A percentile compares a stretch with the other conserved stretches of the same genome.
Evolutionary conservation across 768 basidiomycete species (phyloP).

Genomic region (Coprinellus aureogranulatus): DNA sequence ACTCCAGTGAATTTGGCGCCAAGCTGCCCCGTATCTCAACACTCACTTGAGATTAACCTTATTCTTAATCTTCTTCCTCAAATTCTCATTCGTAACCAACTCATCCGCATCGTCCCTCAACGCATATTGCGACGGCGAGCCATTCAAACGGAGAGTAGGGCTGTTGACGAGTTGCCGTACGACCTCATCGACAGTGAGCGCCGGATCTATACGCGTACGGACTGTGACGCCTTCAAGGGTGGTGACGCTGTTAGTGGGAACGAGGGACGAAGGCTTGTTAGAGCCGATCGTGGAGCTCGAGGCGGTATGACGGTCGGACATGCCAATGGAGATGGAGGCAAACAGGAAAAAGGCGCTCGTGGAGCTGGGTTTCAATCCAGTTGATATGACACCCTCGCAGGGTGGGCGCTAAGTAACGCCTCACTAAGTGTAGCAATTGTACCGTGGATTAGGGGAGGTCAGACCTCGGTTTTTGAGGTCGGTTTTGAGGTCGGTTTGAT

Average conservation of each 20-base stretch:
- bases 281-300: not conserved
- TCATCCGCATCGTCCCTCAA: slow-evolving; percentile 81
- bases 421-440: too few relatives aligned
- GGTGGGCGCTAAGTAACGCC: too few relatives aligned
- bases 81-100: slow-evolving; percentile 83
- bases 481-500: too few relatives aligned
- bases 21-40: slow-evolving; percentile 4
- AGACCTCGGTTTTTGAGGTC: too few relatives aligned
- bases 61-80: slow-evolving; percentile 75
- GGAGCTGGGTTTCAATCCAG: too few relatives aligned
- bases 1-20: slow-evolving; percentile 7
- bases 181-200: slow-evolving; percentile 80
- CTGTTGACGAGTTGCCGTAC: slow-evolving; percentile 79
- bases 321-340: not conserved
- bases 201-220: slow-evolving; percentile 81
- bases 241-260: slow-evolving; percentile 83
- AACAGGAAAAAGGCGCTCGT: too few relatives aligned
- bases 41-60: slow-evolving; percentile 77
- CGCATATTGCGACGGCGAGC: slow-evolving; percentile 69
- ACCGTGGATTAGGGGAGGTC: too few relatives aligned
- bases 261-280: slow-evolving; percentile 38
- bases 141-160: slow-evolving; percentile 65
- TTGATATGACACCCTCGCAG: too few relatives aligned
- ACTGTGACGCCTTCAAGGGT: slow-evolving; percentile 73
- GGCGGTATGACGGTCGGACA: not conserved